Base-by-base conservation (phyloP, 1,139 yeast species). In the Nematodospora anomalae region DNA sequence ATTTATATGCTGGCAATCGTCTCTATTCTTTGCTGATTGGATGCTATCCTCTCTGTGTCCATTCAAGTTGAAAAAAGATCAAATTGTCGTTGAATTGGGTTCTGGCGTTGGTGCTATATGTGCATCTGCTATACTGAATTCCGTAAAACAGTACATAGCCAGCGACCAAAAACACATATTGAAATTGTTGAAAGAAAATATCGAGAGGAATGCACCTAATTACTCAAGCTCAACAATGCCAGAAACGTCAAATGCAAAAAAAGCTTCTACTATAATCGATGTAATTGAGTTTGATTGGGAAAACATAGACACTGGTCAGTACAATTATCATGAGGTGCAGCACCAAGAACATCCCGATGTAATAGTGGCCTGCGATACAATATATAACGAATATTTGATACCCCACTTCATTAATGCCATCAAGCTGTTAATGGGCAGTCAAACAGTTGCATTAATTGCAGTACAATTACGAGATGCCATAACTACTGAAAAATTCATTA, bases 241-340 rank as follows among this genome's bases (percentile, higher is more conserved):
- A 20, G 3, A 30, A 28, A 15, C 38, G 23, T 21, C 16, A 30
- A 20, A 21, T 34, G 20, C 24, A 21, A 30, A 29, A 28, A 12
- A 24, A n/a, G 11, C 16, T 30, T 8, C 25, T 13, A 13, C 22
- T 31, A 11, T 23, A 5, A 55, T 80, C 5, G 73, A 71, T 22
- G 72, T 72, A 2, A 51, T 68, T 4, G 83, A 76, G 42, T 76
- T 67, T 44, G 90, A 83, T 52, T 83, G 92, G 92, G 90, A 83
- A 45, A 46, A 61, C 12, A 52, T 65, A 0, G 73, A 67, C 0
- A 48, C 45, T 6, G 77, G 74, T 0, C 11, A 52, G 13, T 35
- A 42, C 23, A 55, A 58, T 23, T 52, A 62, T 25, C 11, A 36
- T 2, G 26, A 45, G 4, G 43, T 51, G 4, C 13, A 42, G 5